Evolutionary conservation across 2,329 filamentous ascomycete species (phyloP).

Genomic region (Rhynchosporium secalis): DNA sequence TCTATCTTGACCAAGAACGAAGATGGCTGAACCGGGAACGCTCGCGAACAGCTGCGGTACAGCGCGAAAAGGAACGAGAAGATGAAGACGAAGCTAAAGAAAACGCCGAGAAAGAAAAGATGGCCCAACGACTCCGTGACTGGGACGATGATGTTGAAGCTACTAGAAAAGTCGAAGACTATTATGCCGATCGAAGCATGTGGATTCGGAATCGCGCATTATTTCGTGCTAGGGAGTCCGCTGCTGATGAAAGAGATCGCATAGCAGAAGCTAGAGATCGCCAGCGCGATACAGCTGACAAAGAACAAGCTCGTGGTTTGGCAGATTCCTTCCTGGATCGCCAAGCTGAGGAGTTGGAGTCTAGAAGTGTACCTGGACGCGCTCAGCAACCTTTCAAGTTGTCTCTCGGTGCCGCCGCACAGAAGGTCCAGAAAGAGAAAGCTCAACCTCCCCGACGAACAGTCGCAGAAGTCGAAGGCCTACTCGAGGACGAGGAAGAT

Average conservation of each 20-base stretch:
- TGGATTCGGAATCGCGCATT: slow-evolving; percentile 81
- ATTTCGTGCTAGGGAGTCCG: slow-evolving; percentile 72
- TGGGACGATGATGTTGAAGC: slow-evolving; percentile 91
- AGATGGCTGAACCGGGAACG: slow-evolving; percentile 90
- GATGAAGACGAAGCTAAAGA: slow-evolving; percentile 68
- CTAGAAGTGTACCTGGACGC: slow-evolving; percentile 43
- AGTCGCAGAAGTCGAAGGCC: slow-evolving; percentile 88
- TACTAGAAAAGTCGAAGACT: slow-evolving; percentile 69
- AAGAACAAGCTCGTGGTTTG: slow-evolving; percentile 78
- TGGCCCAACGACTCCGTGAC: slow-evolving; percentile 70
- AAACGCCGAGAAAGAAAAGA: slow-evolving; percentile 63
- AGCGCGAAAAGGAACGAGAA: slow-evolving; percentile 81
- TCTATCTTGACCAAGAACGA: slow-evolving; percentile 81
- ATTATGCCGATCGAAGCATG: slow-evolving; percentile 81
- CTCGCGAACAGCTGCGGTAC: slow-evolving; percentile 77
- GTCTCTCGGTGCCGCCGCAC: slow-evolving; percentile 84
- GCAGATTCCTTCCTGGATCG: slow-evolving; percentile 88
- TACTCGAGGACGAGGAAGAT: slow-evolving; percentile 94
- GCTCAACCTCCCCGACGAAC: slow-evolving; percentile 67
- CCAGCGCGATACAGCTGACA: slow-evolving; percentile 66
- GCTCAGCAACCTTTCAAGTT: slow-evolving; percentile 83
- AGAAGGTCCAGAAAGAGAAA: slow-evolving; percentile 62
- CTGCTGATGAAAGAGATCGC: slow-evolving; percentile 80
- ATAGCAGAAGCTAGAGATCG: slow-evolving; percentile 74
- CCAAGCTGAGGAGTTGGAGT: slow-evolving; percentile 74